Conservation (phyloP, 2,329 filamentous ascomycete genomes). For the Pseudofabraea citricarpa region DNA sequence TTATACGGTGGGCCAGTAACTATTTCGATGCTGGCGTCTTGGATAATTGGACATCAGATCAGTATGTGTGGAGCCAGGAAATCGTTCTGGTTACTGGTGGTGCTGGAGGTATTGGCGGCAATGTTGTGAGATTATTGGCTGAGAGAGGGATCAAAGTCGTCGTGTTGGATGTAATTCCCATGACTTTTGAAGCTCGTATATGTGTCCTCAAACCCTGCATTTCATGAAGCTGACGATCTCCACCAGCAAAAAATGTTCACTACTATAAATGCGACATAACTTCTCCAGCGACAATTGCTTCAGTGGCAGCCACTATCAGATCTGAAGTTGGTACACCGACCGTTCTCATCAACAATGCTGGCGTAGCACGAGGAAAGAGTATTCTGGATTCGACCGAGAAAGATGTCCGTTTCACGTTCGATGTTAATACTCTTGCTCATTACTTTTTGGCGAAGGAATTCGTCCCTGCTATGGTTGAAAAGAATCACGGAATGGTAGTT, state of each 20-base stretch:
- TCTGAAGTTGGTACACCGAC: constrained; percentile 58
- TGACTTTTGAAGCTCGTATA: constrained; percentile 48
- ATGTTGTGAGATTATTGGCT: constrained; percentile 61
- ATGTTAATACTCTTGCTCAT: constrained; percentile 65
- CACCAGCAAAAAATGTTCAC: constrained; percentile 48
- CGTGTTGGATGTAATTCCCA: constrained; percentile 63
- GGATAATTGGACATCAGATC: constrained; percentile 46
- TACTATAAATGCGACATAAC: constrained; percentile 70
- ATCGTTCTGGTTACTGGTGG: constrained; percentile 73
- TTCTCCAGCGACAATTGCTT: constrained; percentile 46
- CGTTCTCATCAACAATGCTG: constrained; percentile 69
- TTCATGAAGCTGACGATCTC: not conserved
- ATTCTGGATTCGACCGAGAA: constrained; percentile 54
- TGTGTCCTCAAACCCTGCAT: constrained; percentile 5
- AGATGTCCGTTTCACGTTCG: constrained; percentile 63
- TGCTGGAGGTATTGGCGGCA: constrained; percentile 66
- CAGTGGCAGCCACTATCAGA: constrained; percentile 48
- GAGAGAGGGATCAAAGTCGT: constrained; percentile 62
- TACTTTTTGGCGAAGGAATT: constrained; percentile 65
- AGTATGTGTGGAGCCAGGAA: constrained; percentile 63
- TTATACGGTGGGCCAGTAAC: constrained; percentile 42
- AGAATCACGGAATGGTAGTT: constrained; percentile 69
- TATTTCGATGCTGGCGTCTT: constrained; percentile 45
- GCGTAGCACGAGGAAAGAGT: constrained; percentile 55
- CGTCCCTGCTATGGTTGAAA: constrained; percentile 56